These are phyloP conservation scores for Talaromyces adpressus DNA, from an alignment of 495 filamentous ascomycete genomes.

Conservation along the genomic window DNA sequence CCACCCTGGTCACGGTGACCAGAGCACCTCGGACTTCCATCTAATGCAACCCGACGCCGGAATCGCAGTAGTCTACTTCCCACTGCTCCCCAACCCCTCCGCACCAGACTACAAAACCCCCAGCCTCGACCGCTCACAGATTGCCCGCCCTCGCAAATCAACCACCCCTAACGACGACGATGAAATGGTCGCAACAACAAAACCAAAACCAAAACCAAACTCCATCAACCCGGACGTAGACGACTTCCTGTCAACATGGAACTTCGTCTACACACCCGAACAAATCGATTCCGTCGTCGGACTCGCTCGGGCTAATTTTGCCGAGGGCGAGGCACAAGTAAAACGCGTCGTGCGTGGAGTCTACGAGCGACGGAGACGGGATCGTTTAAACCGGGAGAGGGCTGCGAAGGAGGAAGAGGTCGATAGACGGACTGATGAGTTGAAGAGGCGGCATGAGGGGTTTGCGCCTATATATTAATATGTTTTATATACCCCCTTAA, in stretches of 20 bases:
- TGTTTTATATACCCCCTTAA: neutral
- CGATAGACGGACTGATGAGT: constrained; percentile 36
- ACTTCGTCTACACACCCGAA: constrained; percentile 86
- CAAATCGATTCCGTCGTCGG: constrained; percentile 76
- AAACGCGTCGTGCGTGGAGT: constrained; percentile 77
- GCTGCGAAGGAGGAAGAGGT: constrained; percentile 33
- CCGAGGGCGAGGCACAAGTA: constrained; percentile 68
- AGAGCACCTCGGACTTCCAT: constrained; percentile 58
- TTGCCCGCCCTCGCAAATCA: constrained; percentile 18
- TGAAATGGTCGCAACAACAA: constrained; percentile 13
- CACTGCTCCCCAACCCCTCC: constrained; percentile 68
- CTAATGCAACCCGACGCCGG: constrained; percentile 74
- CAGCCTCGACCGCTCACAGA: constrained; percentile 11
- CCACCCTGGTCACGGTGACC: constrained; percentile 22
- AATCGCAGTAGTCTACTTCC: constrained; percentile 85
- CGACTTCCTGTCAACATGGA: constrained; percentile 93
- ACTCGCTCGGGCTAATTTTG: constrained; percentile 81
- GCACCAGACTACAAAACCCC: constrained; percentile 27
- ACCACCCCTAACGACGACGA: constrained; percentile 13
- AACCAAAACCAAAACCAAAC: constrained; percentile 45
- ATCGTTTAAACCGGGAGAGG: constrained; percentile 53
- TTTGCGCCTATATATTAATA: constrained; percentile 18
- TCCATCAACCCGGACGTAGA: constrained; percentile 72
- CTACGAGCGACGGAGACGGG: constrained; percentile 80
- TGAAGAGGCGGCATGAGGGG: constrained; percentile 31